Evolutionary conservation across 495 filamentous ascomycete species (phyloP).

Genomic region (Talaromyces wortmannii): DNA sequence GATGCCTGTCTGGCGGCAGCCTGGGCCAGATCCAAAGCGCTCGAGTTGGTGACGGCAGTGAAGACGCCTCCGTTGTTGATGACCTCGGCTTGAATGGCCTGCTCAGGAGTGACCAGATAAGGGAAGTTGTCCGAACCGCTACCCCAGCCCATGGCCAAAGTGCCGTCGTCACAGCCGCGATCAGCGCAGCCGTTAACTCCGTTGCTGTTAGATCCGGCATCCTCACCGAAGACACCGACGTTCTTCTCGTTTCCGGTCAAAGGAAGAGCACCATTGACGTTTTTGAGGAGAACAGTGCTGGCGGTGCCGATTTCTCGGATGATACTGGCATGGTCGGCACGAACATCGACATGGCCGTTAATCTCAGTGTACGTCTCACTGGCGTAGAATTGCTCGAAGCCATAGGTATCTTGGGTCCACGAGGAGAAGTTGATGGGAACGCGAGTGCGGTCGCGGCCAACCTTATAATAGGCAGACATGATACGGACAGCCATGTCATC

Average conservation of each 20-base stretch:
- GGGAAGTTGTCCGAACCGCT: conserved; percentile 86
- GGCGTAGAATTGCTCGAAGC: conserved; percentile 56
- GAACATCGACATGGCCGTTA: conserved; percentile 84
- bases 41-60: conserved; percentile 72
- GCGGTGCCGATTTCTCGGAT: conserved; percentile 71
- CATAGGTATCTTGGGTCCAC: conserved; percentile 74
- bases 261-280: conserved; percentile 64
- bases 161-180: conserved; percentile 79
- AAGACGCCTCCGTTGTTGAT: conserved; percentile 52
- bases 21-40: conserved; percentile 48
- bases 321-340: conserved; percentile 59
- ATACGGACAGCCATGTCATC: conserved; percentile 93
- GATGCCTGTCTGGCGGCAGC: conserved; percentile 55
- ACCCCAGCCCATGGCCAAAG: conserved; percentile 92
- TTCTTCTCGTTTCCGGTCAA: conserved; percentile 66
- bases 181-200: conserved; percentile 86
- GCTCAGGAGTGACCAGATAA: conserved; percentile 81
- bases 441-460: conserved; percentile 58
- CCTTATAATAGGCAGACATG: conserved; percentile 90
- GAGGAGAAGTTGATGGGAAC: conserved; percentile 79
- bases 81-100: conserved; percentile 74
- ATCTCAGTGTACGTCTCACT: conserved; percentile 56
- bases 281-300: conserved; percentile 87
- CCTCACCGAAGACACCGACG: conserved; percentile 77
- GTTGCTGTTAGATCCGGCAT: conserved; percentile 67